Conservation (phyloP, 2,329 filamentous ascomycete genomes). For the Botrytis fabae region DNA sequence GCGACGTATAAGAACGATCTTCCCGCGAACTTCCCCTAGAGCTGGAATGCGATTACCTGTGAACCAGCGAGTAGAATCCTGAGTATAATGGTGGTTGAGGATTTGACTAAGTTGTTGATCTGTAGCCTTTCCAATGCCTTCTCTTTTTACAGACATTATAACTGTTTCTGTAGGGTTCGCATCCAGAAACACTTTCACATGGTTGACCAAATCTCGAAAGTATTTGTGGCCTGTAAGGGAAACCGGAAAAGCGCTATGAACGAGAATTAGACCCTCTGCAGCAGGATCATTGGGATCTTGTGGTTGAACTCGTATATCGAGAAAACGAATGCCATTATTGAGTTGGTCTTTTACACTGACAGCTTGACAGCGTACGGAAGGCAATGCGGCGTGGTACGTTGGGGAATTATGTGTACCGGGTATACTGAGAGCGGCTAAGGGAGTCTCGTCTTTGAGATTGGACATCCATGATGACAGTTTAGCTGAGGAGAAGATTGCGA, state of each 20-base stretch:
- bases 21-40: slow-evolving; percentile 76
- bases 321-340: slow-evolving; percentile 86
- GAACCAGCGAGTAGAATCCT: slow-evolving; percentile 67
- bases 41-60: slow-evolving; percentile 73
- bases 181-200: slow-evolving; percentile 73
- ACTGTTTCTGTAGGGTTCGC: slow-evolving; percentile 78
- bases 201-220: slow-evolving; percentile 70
- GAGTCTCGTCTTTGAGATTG: slow-evolving; percentile 67
- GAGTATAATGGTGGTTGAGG: slow-evolving; percentile 71
- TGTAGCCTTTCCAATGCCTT: slow-evolving; percentile 77
- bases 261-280: slow-evolving; percentile 72
- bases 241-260: slow-evolving; percentile 89
- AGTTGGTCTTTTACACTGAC: slow-evolving; percentile 77
- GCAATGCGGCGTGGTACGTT: slow-evolving; percentile 79
- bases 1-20: slow-evolving; percentile 80
- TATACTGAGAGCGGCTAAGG: slow-evolving; percentile 80
- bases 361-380: slow-evolving; percentile 90
- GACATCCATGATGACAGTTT: slow-evolving; percentile 78
- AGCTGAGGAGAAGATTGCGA: slow-evolving; percentile 69
- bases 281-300: slow-evolving; percentile 55
- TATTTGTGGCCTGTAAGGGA: slow-evolving; percentile 79
- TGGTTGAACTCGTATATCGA: slow-evolving; percentile 83
- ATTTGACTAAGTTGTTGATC: slow-evolving; percentile 77
- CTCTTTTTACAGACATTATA: slow-evolving; percentile 85
- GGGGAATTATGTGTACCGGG: slow-evolving; percentile 96